A percentile compares a stretch with the other conserved stretches of the same genome.
These are phyloP conservation scores for Morella rubra DNA, from an alignment of 306 rosid genomes.

Conservation along the genomic window DNA sequence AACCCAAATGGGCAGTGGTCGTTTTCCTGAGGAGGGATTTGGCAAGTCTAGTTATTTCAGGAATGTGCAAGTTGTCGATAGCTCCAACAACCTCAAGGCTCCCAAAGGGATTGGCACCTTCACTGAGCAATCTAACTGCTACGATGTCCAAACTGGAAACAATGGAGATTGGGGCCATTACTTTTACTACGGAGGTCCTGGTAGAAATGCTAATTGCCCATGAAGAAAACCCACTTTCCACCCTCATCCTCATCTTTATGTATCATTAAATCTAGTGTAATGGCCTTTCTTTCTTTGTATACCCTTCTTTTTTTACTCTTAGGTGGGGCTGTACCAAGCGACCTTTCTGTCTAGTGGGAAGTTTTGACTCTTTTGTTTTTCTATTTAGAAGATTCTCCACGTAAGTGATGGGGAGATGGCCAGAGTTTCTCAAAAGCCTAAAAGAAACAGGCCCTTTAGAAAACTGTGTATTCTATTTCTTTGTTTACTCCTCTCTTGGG, in stretches of 20 bases:
- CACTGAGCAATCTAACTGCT: slow-evolving; percentile 89
- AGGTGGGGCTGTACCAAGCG: slow-evolving; percentile 32
- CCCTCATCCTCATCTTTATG: slow-evolving; percentile 23
- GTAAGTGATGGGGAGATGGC: slow-evolving; percentile 59
- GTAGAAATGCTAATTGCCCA: slow-evolving; percentile 74
- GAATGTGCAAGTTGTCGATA: slow-evolving; percentile 89
- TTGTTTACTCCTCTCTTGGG: slow-evolving; percentile 63
- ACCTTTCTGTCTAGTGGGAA: slow-evolving; percentile 61
- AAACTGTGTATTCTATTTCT: slow-evolving; percentile 59
- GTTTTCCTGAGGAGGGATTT: slow-evolving; percentile 91
- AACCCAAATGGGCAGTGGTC: slow-evolving; percentile 97
- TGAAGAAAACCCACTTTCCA: slow-evolving; percentile 27
- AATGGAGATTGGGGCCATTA: slow-evolving; percentile 97
- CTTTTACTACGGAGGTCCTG: slow-evolving; percentile 99
- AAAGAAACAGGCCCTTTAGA: slow-evolving; percentile 57
- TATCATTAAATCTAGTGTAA: slow-evolving; percentile 52
- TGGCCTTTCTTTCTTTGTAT: slow-evolving; percentile 36
- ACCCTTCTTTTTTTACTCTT: slow-evolving; percentile 26
- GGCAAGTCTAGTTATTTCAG: slow-evolving; percentile 90
- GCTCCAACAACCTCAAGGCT: slow-evolving; percentile 87
- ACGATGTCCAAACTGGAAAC: slow-evolving; percentile 91
- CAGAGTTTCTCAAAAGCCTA: slow-evolving; percentile 68
- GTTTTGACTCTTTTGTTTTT: slow-evolving; percentile 65
- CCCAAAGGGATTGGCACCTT: slow-evolving; percentile 84
- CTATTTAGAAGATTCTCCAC: slow-evolving; percentile 57